Evolutionary conservation across 2,329 filamentous ascomycete species (phyloP).

Genomic region (Scorias spongiosa): DNA sequence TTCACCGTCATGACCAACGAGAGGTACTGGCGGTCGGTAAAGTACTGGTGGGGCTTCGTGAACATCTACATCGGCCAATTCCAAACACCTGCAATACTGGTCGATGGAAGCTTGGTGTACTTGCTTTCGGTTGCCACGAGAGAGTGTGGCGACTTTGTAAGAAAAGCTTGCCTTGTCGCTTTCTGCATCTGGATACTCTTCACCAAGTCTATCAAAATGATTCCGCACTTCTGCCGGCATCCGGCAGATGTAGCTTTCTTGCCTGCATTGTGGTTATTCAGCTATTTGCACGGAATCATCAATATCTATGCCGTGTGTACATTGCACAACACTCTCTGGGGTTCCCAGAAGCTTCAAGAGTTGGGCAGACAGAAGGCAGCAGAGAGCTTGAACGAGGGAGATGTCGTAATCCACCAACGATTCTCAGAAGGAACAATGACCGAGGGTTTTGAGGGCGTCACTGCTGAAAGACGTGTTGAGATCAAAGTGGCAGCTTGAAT

Average conservation of each 20-base stretch:
- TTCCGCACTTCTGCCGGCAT: slow-evolving; percentile 36
- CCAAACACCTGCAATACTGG: slow-evolving; percentile 41
- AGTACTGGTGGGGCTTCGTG: slow-evolving; percentile 39
- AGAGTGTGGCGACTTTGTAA: not conserved
- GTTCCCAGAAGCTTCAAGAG: slow-evolving; percentile 12
- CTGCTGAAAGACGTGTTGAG: too few relatives aligned
- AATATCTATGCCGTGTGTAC: slow-evolving; percentile 43
- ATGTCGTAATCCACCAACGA: too few relatives aligned
- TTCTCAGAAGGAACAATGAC: too few relatives aligned
- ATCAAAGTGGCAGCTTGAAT: too few relatives aligned
- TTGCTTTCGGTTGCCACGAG: slow-evolving; percentile 16
- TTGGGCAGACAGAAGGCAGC: slow-evolving; percentile 1
- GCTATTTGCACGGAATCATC: slow-evolving; percentile 42
- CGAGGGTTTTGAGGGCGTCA: too few relatives aligned
- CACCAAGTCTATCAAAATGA: slow-evolving; percentile 44
- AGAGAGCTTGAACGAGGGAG: too few relatives aligned
- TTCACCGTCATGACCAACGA: slow-evolving; percentile 29
- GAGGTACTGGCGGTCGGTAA: slow-evolving; percentile 15
- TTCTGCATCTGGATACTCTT: slow-evolving; percentile 33
- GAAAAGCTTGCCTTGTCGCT: not conserved
- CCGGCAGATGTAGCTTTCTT: slow-evolving; percentile 38
- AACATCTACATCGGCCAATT: slow-evolving; percentile 40
- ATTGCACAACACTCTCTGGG: slow-evolving; percentile 18
- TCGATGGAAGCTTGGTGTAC: slow-evolving; percentile 31
- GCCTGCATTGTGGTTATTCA: slow-evolving; percentile 37